Evolutionary conservation across 345 rosid genomes (phyloP), one percentile per base, ranked within the genome.

Genomic region (Eucalyptus pumila): DNA sequence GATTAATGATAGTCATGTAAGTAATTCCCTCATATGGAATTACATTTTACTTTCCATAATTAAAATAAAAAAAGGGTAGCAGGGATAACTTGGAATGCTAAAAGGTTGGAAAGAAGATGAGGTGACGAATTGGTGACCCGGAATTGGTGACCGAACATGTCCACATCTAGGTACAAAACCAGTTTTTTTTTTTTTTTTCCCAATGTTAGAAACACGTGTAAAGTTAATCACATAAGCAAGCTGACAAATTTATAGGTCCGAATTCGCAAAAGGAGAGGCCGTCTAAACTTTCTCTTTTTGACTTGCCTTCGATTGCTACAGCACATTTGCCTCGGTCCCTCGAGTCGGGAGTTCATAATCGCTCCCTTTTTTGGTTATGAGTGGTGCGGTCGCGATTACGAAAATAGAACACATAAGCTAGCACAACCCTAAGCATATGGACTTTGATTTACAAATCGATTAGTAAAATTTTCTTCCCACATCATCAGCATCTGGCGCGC

Each of bases 11-110:
- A 23, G 1, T 56, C 30, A 56, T 2, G 6, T 24, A 24, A 2
- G 2, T 24, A 56, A 56, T 56, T 24, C 27, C 7, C 42, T 26
- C 4, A 0, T 37, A 6, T 1, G 9, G 3, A 21, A 1, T 76
- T 40, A 40, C 83, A 21, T 6, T 76, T 21, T 44, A 1, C 6
- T 40, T 76, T 40, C 12, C 9, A 37, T 76, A 37, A 37, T 21
- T 40, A 40, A 40, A 23, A 76, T n/a, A n/a, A 9, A 72, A 72
- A 72, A 16, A 32, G 19, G 42, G 40, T 2, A 7, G 23, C 21
- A 17, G 0, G 44, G 42, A 32, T 17, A 9, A 17, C 44, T 26
- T 34, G 44, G 80, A 69, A 69, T 11, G 4, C 81, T 10, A 40
- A 40, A 37, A 76, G 47, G 47, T 76, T 21, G 30, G 27, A 21